Base-by-base conservation (phyloP, 352 stramenopile genomes). In the Globisporangium apiculatum region DNA sequence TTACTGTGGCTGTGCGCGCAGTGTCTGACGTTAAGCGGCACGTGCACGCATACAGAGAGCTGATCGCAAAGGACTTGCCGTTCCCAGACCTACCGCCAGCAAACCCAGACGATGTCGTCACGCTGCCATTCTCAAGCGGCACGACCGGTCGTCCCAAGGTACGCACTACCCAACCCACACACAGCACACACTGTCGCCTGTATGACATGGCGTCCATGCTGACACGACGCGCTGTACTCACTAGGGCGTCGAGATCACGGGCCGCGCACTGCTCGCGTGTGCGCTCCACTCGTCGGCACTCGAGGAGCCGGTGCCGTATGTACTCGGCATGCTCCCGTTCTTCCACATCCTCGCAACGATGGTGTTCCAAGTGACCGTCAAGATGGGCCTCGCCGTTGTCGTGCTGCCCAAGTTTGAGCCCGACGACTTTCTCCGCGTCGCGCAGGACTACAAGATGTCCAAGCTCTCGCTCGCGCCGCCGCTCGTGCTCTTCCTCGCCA, bases 331-430 rank as follows among this genome's bases (percentile, higher is more conserved):
- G 24, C 58, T 98, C 12, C 93, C 91, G 12, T 95, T 97, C 63
- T 97, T 97, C 74, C 93, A 98, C 67, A 97, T 97, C 59, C 42
- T 48, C 42, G 96, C 94, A 65, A 91, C 82, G 15, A 74, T 79
- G 41, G 75, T 87, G 17, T 71, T 94, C 38, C 67, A 97, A 43
- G 84, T 86, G 58, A 70, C 69, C 35, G 70, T 87, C 35, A 81
- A 79, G 62, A 73, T 73, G 54, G 84, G 86, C 12, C 66, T 75
- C 60, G 72, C 73, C 9, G 58, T 94, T 1, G 73, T 97, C 24
- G 91, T 94, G 17, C 75, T 94, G 14, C 84, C 76, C 11, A 67
- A 79, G 36, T 98, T 97, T 68, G 86, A 97, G 57, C 75, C 94
- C 8, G 71, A 86, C 9, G 65, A 74, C 7, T 97, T 97, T 64